Base-by-base conservation (phyloP, 148 eudicot genomes). In the Selenicereus undatus region DNA sequence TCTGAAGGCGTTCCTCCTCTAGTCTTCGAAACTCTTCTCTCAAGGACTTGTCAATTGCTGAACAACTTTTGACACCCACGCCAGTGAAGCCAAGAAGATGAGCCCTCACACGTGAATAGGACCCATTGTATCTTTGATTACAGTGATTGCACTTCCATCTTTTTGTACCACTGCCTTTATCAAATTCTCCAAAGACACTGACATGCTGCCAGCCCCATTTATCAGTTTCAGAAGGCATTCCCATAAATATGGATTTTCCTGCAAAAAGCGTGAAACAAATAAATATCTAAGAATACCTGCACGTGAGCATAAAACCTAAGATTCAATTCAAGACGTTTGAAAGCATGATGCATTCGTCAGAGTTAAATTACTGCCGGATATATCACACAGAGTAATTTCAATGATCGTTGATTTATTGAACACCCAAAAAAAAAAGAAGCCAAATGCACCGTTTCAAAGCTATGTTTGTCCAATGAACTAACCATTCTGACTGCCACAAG, bases 161-260 rank as follows among this genome's bases (percentile, higher is more conserved):
- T 80, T 88, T 88, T 62, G 90, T 88, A 58, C 91, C 91, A 76
- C 89, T 86, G 27, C 91, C 89, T 83, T 83, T 88, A 35, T 83
- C 89, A 76, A 88, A 88, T 81, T 86, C 91, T 51, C 89, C 89
- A 71, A 84, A 82, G 48, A 89, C 87, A 30, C 83, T 87, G 21
- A 89, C 91, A 83, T 85, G 89, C 74, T 83, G 85, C 89, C 89
- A 87, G 9, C 91, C 91, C 91, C 91, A 89, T 82, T 86, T 85
- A 83, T 89, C 89, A 80, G 86, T 80, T 83, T 89, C 91, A 62
- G 79, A 66, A 82, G 88, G 82, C 91, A 85, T 87, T 73, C 32
- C 65, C 62, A 77, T 54, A 78, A 27, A 58, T 58, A 50, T 72
- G 69, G 3, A 7, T 21, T 32, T 32, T 36, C 54, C 74, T 78